Base-by-base conservation (phyloP, 2,329 filamentous ascomycete genomes). In the Xylaria sp. region DNA sequence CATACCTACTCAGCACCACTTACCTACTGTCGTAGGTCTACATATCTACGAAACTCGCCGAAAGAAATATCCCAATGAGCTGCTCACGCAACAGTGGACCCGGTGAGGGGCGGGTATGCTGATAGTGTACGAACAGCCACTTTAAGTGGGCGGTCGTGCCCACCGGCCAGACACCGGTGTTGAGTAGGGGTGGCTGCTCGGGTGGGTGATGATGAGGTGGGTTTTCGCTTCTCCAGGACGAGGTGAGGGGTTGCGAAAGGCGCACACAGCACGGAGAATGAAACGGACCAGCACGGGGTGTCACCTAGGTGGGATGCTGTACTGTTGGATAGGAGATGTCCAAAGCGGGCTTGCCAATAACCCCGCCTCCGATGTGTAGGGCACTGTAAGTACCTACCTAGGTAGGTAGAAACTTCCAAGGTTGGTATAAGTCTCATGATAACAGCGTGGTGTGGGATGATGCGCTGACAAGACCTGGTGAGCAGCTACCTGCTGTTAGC, bases 341-440 rank as follows among this genome's bases (percentile, higher is more conserved):
- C 42, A 33, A 54, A 31, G 40, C 4, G 42, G n/a, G 49, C 17
- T 33, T 14, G 40, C 21, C 14, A 50, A 21, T 11, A 28, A 51
- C 38, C 42, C 46, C 21, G 19, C 42, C 25, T 50, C 38, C 15
- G 23, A 15, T 38, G 21, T 54, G 21, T 23, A 53, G 35, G 25
- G 25, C 17, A 23, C 28, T 9, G 12, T 19, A 21, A 21, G 2
- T 21, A 23, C 21, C n/a, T 23, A 28, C 31, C 25, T 15, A n/a
- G 54, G 17, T n/a, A 7, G 15, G 11, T 17, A 28, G 12, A n/a
- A n/a, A n/a, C n/a, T n/a, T n/a, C n/a, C n/a, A n/a, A n/a, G n/a
- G n/a, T n/a, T n/a, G n/a, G n/a, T 14, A 28, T 40, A 23, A n/a
- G 53, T 64, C 61, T 64, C 35, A 50, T 61, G 61, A 64, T 61